Base-by-base conservation (phyloP, 202 grass and related monocot genomes). In the Tripidium arundinaceum region DNA sequence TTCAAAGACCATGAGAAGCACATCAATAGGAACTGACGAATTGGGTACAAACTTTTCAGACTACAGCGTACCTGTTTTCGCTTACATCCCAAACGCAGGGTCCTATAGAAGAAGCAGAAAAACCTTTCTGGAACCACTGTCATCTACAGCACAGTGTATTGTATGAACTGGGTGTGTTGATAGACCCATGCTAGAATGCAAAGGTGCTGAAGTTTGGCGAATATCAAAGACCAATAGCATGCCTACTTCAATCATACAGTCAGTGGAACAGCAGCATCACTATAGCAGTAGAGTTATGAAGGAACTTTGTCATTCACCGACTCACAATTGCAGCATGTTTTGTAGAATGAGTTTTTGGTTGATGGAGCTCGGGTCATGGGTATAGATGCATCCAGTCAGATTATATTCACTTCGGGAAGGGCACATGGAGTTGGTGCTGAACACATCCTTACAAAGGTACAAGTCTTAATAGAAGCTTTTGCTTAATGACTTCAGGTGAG, bases 391-490 rank as follows among this genome's bases (percentile, higher is more conserved):
- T 88, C 90, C 50, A 93, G 26, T 68, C 78, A 93, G 7, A 85
- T 82, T 69, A 75, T 95, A 86, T 39, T 95, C 24, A 79, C 91
- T 81, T 93, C 86, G 69, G 89, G 90, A 60, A 93, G 90, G 52
- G 84, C 77, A 66, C 81, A 84, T 65, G 88, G 82, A 84, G 25
- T 86, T 70, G 63, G 88, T 78, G 39, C 72, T 85, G 92, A 98
- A 65, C 90, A 95, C 91, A 68, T 95, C 50, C 79, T 98, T 76
- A 93, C 85, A 82, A 98, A 95, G 92, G 96, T 98, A 89, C 36
- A 76, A 26, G 19, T 68, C 62, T 68, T 62, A 42, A 43, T 41
- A 63, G 65, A 74, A 76, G 47, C 4, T 65, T 69, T 86, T 87
- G 25, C 81, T 36, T 68, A 64, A 13, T 31, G 66, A 62, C 19